A percentile compares a stretch with the other conserved stretches of the same genome.
Evolutionary conservation across 176 grass and related monocot genomes (phyloP).

Genomic region (Aegilops bicornis): DNA sequence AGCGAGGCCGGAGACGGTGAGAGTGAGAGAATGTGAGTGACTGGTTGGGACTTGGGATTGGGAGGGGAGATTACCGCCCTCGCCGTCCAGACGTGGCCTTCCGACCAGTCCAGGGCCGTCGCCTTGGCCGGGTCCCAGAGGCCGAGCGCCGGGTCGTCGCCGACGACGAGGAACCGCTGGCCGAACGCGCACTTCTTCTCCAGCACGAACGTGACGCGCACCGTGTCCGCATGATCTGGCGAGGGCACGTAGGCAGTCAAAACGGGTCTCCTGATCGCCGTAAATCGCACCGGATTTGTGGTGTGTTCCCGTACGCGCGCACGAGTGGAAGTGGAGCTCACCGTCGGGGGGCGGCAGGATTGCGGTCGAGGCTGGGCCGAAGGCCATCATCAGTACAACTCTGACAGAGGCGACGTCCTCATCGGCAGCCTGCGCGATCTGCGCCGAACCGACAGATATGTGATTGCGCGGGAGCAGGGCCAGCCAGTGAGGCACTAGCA

Average conservation of each 20-base stretch:
- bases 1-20: no score
- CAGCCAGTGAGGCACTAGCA: not conserved
- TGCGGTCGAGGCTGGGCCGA: not conserved
- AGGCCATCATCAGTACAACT: no score
- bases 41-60: not conserved
- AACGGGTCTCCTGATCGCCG: not conserved
- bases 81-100: conserved; percentile 58
- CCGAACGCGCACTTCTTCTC: conserved; percentile 54
- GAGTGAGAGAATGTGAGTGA: not conserved
- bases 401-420: not conserved
- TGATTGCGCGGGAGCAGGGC: no score
- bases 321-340: conserved; percentile 5
- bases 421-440: not conserved
- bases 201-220: conserved; percentile 52
- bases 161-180: conserved; percentile 53
- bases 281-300: not conserved
- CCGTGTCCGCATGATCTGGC: not conserved
- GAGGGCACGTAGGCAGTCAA: not conserved
- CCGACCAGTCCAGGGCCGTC: conserved; percentile 50
- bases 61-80: conserved; percentile 32
- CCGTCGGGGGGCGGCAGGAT: not conserved
- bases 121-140: conserved; percentile 57
- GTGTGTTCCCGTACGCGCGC: not conserved
- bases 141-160: conserved; percentile 45
- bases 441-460: no score